Evolutionary conservation across 306 rosid species (phyloP).

Genomic region (Cucurbita moschata): DNA sequence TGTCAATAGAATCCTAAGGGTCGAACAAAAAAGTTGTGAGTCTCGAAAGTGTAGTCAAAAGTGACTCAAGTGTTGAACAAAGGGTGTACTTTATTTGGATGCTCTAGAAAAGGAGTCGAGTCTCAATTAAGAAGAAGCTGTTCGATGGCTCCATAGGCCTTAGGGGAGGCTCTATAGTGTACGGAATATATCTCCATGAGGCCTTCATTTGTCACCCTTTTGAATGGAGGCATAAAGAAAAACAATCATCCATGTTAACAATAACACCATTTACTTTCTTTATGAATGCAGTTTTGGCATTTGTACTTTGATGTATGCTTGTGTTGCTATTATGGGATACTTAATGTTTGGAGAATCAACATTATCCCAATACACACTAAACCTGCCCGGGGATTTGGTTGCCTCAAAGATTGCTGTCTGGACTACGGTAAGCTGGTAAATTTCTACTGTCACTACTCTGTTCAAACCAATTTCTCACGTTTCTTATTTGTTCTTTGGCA

Average conservation of each 20-base stretch:
- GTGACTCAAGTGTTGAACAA: too few relatives aligned
- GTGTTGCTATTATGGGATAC: slow-evolving; percentile 87
- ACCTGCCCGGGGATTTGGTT: slow-evolving; percentile 69
- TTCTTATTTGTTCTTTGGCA: slow-evolving; percentile 30
- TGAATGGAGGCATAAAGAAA: neutral
- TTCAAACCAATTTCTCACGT: neutral
- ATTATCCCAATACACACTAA: slow-evolving; percentile 81
- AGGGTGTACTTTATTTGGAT: too few relatives aligned
- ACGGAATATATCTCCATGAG: too few relatives aligned
- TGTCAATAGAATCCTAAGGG: too few relatives aligned
- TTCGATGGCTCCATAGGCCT: too few relatives aligned
- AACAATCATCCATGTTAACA: neutral
- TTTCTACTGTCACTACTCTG: neutral
- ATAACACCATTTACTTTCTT: neutral
- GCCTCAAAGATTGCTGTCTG: slow-evolving; percentile 89
- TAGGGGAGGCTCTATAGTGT: too few relatives aligned
- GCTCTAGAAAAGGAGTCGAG: too few relatives aligned
- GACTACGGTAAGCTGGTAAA: slow-evolving; percentile 62
- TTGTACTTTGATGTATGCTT: slow-evolving; percentile 67
- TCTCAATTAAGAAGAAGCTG: too few relatives aligned
- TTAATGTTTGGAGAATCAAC: slow-evolving; percentile 82
- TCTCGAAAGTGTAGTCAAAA: too few relatives aligned
- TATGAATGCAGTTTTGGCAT: slow-evolving; percentile 38
- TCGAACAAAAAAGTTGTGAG: too few relatives aligned
- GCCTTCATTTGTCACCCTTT: neutral